Evolutionary conservation across 1,139 yeast genomes (phyloP), one percentile per base, ranked within the genome.

Genomic region (Candida sanyaensis): DNA sequence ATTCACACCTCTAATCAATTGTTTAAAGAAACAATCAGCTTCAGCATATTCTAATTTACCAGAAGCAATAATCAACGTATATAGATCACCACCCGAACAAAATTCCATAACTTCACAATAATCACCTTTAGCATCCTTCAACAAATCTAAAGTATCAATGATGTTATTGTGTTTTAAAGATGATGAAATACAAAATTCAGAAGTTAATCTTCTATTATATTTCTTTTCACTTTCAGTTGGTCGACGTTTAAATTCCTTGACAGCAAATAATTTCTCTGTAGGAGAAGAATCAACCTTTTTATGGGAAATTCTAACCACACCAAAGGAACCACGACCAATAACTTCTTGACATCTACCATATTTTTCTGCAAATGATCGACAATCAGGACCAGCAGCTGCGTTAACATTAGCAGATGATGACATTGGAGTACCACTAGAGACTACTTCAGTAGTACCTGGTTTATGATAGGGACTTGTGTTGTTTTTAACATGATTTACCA

Each of bases 101-200:
- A 83, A 93, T 69, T 93, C 97, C 97, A 93, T 90, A 43, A 93
- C 97, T 69, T 91, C 97, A 65, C 96, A 91, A 65, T 87, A 93
- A 57, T 88, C 96, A 34, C 96, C 96, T 58, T 88, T 87, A 23
- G 92, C 89, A 66, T 92, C 97, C 65, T 88, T 88, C 66, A 92
- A 77, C 47, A 93, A 71, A 64, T 93, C 99, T 52, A 88, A 77
- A 0, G 97, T 90, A 57, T 84, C 86, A 50, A 92, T 90, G 60
- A 93, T 91, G 55, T 76, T 75, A 36, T 64, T 54, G 53, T 76
- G 75, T 51, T 75, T 75, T 44, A 76, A 63, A n/a, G 78, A 73
- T 4, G 78, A 72, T n/a, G 75, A 68, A 37, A 76, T 76, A 56
- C 80, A 75, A 55, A 75, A 76, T 52, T 76, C 81, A 9, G 74